Base-by-base conservation (phyloP, 2,329 filamentous ascomycete genomes). In the Penicillium polonicum region DNA sequence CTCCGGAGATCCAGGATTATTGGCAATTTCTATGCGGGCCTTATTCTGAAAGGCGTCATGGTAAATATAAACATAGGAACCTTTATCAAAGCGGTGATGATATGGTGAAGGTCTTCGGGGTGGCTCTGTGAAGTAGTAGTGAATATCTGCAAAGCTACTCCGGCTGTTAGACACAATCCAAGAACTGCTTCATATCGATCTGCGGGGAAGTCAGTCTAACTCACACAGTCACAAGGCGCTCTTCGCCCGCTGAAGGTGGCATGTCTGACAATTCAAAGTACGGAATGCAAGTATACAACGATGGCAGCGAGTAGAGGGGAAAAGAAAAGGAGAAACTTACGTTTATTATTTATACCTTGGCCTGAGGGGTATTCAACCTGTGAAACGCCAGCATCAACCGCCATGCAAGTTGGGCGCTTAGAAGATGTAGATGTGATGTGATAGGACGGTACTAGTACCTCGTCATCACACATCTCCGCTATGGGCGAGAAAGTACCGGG, bases 31-130 rank as follows among this genome's bases (percentile, higher is more conserved):
- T 49, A 88, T 72, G 60, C 85, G 80, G 15, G 80, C 79, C 57
- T 77, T 81, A 49, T 79, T 78, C 59, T 80, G 77, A 49, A 76
- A 75, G 10, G 80, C 76, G 65, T 85, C 82, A 71, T 85, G 80
- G 71, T 85, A 86, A 52, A 88, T 72, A 71, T 88, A 88, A 60
- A 88, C 76, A 73, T 88, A 88, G 48, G 84, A 87, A 59, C 82
- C 78, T 66, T 85, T 86, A 65, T 85, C 83, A 72, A 88, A 88
- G 49, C 85, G 83, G 69, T 88, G 83, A 63, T 86, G 82, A 36
- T 57, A 53, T 48, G 55, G 49, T 29, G 77, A 72, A 42, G 85
- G 84, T 57, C 78, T 82, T 38, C 80, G 76, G 4, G 75, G 76
- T 3, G 85, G 85, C 17, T 80, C 75, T 60, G 79, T 78, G 71